These are phyloP conservation scores for Ceratobasidium papillatum DNA, from an alignment of 1,284 basidiomycete genomes.

Conservation along the genomic window DNA sequence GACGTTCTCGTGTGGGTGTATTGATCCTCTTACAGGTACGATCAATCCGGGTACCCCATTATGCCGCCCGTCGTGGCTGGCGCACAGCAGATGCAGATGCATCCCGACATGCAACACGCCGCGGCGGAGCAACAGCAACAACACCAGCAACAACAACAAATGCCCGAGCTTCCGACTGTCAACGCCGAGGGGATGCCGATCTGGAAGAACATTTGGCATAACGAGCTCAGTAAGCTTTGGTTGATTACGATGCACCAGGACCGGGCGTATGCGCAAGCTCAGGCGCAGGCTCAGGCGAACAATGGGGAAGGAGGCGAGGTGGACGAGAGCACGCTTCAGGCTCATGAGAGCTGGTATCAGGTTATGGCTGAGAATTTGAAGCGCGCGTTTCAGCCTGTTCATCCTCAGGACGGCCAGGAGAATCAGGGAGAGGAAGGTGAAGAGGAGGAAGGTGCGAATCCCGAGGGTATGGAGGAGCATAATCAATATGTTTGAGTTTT, in stretches of 20 bases:
- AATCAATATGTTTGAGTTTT: slow-evolving; percentile 9
- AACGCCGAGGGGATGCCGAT: slow-evolving; percentile 80
- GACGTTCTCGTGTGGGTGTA: neutral
- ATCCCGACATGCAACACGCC: slow-evolving; percentile 28
- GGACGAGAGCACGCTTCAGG: slow-evolving; percentile 23
- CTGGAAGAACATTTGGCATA: slow-evolving; percentile 72
- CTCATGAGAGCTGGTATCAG: slow-evolving; percentile 35
- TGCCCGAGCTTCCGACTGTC: slow-evolving; percentile 61
- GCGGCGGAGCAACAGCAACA: slow-evolving; percentile 34
- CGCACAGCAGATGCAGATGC: slow-evolving; percentile 41
- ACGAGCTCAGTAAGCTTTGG: slow-evolving; percentile 76
- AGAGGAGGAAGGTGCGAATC: neutral
- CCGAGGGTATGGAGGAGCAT: slow-evolving; percentile 25
- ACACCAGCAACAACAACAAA: slow-evolving; percentile 41
- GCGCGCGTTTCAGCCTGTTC: slow-evolving; percentile 1
- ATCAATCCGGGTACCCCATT: slow-evolving; percentile 40
- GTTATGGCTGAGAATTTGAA: slow-evolving; percentile 33
- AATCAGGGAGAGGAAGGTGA: slow-evolving; percentile 14
- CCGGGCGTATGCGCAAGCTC: slow-evolving; percentile 64
- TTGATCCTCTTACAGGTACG: slow-evolving; percentile 40
- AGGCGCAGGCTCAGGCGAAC: slow-evolving; percentile 34
- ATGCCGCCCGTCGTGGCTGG: slow-evolving; percentile 39
- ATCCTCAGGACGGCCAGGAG: slow-evolving; percentile 18
- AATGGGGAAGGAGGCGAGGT: slow-evolving; percentile 22
- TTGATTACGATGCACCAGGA: slow-evolving; percentile 78